phyloP scores from a whole-genome alignment of 805 yeast species.

The Dipodascus albidus region DNA sequence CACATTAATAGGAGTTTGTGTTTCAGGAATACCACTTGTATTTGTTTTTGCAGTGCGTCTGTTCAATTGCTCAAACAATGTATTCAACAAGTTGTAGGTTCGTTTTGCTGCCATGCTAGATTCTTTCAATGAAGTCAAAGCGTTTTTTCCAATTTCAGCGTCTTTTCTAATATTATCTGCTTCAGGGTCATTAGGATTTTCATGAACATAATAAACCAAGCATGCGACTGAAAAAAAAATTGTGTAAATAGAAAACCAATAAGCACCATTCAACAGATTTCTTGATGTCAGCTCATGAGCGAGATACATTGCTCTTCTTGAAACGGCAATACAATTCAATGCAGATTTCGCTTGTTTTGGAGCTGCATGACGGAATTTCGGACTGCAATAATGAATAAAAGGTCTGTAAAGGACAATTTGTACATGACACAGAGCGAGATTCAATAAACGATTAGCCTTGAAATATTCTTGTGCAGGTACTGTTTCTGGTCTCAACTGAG shows the following conservation, averaged over 20 bases:
- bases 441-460: conserved; percentile 60
- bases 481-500: conserved; percentile 57
- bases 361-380: conserved; percentile 34
- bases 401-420: conserved; percentile 78
- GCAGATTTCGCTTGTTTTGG: conserved; percentile 62
- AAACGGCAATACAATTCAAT: conserved; percentile 71
- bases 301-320: conserved; percentile 67
- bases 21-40: neutral
- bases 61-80: conserved; percentile 32
- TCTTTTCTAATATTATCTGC: conserved; percentile 42
- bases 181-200: conserved; percentile 23
- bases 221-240: conserved; percentile 84
- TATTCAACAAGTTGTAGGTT: conserved; percentile 68
- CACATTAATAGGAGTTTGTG: neutral
- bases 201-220: conserved; percentile 68
- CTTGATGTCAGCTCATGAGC: conserved; percentile 72
- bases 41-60: conserved; percentile 10
- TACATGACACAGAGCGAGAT: conserved; percentile 38
- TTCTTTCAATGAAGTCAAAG: conserved; percentile 58
- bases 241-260: conserved; percentile 87
- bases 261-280: conserved; percentile 66
- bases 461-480: conserved; percentile 56
- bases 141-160: conserved; percentile 72
- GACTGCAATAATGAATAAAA: conserved; percentile 70
- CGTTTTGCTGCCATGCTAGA: conserved; percentile 69